phyloP scores from a whole-genome alignment of 352 stramenopile species.

The Pythium aristosporum region DNA sequence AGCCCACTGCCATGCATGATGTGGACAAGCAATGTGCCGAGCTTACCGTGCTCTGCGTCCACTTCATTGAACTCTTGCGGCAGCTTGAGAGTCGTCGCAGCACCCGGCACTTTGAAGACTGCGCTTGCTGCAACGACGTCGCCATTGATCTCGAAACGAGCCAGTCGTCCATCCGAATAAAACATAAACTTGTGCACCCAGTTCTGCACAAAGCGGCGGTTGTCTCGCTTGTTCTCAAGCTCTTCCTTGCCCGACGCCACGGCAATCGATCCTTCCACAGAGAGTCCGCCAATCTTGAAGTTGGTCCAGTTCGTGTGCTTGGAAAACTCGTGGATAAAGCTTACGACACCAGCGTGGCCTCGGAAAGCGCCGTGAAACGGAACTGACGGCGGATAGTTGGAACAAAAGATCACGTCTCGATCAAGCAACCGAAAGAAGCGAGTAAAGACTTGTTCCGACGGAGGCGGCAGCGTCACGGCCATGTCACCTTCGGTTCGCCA shows the following conservation, averaged over 20 bases:
- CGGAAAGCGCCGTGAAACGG: conserved; percentile 84
- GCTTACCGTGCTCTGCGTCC: conserved; percentile 69
- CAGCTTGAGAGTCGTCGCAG: conserved; percentile 83
- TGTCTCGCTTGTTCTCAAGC: conserved; percentile 83
- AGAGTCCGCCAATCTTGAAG: conserved; percentile 84
- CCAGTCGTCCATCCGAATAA: conserved; percentile 77
- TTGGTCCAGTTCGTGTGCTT: conserved; percentile 81
- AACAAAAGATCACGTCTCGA: conserved; percentile 87
- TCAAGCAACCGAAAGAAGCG: conserved; percentile 85
- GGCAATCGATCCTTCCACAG: conserved; percentile 80
- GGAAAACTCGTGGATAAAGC: conserved; percentile 80
- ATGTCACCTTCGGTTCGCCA: conserved; percentile 87
- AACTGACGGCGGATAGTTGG: conserved; percentile 87
- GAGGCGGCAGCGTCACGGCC: conserved; percentile 82
- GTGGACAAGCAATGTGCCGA: conserved; percentile 68
- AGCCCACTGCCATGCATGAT: conserved; percentile 83
- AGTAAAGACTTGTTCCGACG: conserved; percentile 85
- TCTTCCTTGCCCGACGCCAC: conserved; percentile 85
- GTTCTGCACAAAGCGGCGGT: conserved; percentile 85
- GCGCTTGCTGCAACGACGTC: conserved; percentile 84
- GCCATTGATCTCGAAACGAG: conserved; percentile 87
- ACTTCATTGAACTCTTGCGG: conserved; percentile 88
- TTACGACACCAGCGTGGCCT: conserved; percentile 65
- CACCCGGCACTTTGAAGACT: conserved; percentile 85
- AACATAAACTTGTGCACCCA: conserved; percentile 92